These are phyloP conservation scores for Epichloe sibirici DNA, from an alignment of 2,329 filamentous ascomycete genomes.

Conservation along the genomic window DNA sequence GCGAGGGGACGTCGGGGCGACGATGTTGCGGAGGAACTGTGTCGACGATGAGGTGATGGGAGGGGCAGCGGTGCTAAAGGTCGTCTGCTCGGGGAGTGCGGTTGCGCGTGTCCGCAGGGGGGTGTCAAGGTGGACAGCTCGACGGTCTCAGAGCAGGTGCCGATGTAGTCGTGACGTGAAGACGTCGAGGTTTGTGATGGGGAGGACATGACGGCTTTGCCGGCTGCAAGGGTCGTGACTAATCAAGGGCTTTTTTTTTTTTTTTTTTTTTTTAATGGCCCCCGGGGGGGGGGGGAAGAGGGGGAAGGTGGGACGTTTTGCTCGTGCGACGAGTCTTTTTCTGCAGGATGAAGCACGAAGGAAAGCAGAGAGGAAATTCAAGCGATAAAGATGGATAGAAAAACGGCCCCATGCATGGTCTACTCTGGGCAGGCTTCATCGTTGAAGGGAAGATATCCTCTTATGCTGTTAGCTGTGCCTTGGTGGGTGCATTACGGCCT, in stretches of 20 bases:
- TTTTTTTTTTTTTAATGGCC: no score
- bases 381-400: no score
- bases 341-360: no score
- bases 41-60: background rate
- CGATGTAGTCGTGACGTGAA: background rate
- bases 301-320: no score
- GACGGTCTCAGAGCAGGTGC: background rate
- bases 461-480: background rate
- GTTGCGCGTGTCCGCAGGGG: background rate
- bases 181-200: background rate
- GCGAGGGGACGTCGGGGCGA: background rate
- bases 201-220: background rate
- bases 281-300: no score
- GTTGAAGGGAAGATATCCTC: no score
- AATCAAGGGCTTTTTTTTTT: background rate
- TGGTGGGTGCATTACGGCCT: background rate
- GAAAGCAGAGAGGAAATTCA: no score
- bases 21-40: background rate
- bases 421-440: no score
- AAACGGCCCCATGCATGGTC: no score
- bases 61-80: background rate
- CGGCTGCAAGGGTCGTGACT: background rate
- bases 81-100: background rate
- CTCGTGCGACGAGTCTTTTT: no score
- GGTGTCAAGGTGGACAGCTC: conserved; percentile 4